These are phyloP conservation scores for Eurotiales sp. DNA, from an alignment of 2,329 filamentous ascomycete genomes.

Conservation along the genomic window DNA sequence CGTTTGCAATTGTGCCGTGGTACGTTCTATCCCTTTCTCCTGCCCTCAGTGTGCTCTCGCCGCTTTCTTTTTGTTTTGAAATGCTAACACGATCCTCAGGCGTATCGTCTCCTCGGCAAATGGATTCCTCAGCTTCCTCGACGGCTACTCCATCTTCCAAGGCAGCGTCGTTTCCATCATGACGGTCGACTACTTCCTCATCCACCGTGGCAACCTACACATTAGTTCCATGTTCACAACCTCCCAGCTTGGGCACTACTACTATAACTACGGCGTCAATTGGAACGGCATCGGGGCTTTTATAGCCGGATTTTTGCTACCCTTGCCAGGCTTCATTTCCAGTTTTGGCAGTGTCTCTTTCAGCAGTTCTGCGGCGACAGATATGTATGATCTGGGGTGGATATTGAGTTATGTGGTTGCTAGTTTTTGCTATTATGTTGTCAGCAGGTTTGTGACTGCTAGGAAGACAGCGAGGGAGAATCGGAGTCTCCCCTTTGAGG, in stretches of 20 bases:
- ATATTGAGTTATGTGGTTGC: slow-evolving; percentile 22
- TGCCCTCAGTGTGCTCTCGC: not conserved
- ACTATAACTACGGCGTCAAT: slow-evolving; percentile 32
- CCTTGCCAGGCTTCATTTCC: slow-evolving; percentile 20
- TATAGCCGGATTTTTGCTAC: slow-evolving; percentile 20
- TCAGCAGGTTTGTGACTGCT: slow-evolving; percentile 17
- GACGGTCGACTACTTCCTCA: slow-evolving; percentile 34
- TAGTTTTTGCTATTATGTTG: slow-evolving; percentile 17
- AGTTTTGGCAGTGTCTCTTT: slow-evolving; percentile 18
- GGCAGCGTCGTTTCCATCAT: slow-evolving; percentile 24
- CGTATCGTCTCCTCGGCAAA: slow-evolving; percentile 21
- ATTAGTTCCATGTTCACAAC: slow-evolving; percentile 30
- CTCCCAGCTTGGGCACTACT: slow-evolving; percentile 27
- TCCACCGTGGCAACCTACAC: slow-evolving; percentile 31
- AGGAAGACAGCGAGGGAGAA: slow-evolving; percentile 5
- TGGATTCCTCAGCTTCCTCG: slow-evolving; percentile 22
- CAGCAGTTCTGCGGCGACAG: slow-evolving; percentile 14
- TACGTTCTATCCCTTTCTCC: slow-evolving; percentile 17
- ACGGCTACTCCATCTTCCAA: slow-evolving; percentile 24
- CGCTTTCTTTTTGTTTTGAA: not conserved
- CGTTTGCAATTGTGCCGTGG: slow-evolving; percentile 31
- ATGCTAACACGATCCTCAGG: slow-evolving; percentile 16
- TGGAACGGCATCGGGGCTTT: slow-evolving; percentile 21
- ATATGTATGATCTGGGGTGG: slow-evolving; percentile 24
- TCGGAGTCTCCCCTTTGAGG: slow-evolving; percentile 1